These are phyloP conservation scores for Choiromyces venosus DNA, from an alignment of 495 filamentous ascomycete genomes.

Conservation along the genomic window DNA sequence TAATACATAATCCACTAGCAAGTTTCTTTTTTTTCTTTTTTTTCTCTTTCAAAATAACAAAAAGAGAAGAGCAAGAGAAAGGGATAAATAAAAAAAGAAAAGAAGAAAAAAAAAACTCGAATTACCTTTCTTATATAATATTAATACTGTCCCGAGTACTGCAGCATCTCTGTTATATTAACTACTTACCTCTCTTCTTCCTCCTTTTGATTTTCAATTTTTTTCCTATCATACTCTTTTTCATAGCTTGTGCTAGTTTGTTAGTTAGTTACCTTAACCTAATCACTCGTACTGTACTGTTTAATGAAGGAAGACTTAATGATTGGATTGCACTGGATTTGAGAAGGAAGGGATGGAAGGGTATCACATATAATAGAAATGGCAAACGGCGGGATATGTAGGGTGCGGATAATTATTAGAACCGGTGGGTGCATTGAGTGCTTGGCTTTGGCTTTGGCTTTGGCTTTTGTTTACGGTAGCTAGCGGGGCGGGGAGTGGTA, in stretches of 20 bases:
- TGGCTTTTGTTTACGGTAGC: too few species aligned
- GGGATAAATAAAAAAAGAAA: neutral
- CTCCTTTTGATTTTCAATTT: neutral
- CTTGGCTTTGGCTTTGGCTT: too few species aligned
- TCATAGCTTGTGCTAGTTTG: neutral
- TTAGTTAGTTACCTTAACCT: too few species aligned
- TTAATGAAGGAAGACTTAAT: neutral
- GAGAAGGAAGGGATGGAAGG: too few species aligned
- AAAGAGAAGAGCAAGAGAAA: too few species aligned
- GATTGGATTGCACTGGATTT: too few species aligned
- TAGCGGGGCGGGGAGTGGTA: too few species aligned
- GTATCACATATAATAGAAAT: neutral
- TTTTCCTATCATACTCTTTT: too few species aligned
- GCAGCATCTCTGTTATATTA: neutral
- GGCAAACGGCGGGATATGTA: neutral
- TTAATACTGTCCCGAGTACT: neutral
- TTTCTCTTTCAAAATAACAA: too few species aligned
- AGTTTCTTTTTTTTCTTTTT: slow-evolving; percentile 23
- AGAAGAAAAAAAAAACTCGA: neutral
- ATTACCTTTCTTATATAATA: neutral
- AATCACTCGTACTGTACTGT: neutral
- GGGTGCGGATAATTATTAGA: neutral
- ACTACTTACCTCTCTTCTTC: neutral
- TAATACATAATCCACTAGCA: slow-evolving; percentile 37
- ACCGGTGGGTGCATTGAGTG: neutral